phyloP scores from a whole-genome alignment of 768 basidiomycete species.

The Melanogaster broomeanus region DNA sequence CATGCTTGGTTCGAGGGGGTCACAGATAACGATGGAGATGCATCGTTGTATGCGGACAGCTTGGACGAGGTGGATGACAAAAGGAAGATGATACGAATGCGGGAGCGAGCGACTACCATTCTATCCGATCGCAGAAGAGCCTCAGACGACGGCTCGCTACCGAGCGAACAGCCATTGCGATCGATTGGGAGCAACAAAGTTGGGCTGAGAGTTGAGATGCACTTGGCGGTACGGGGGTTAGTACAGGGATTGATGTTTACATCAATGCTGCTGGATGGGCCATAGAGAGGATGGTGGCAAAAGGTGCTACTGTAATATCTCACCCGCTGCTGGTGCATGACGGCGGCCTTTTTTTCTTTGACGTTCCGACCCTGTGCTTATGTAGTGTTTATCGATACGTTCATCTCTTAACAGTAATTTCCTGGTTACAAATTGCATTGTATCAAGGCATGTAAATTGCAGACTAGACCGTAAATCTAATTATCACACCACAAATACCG shows the following conservation, averaged over 20 bases:
- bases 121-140: conserved; percentile 26
- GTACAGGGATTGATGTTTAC: conserved; percentile 1
- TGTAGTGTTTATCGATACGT: no score
- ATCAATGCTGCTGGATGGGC: neutral
- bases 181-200: no score
- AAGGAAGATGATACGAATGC: conserved; percentile 2
- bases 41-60: conserved; percentile 25
- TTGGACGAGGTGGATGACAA: conserved; percentile 6
- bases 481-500: no score
- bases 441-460: no score
- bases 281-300: conserved; percentile 32
- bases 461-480: no score
- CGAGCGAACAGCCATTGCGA: conserved; percentile 17
- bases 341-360: no score
- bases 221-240: neutral
- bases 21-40: conserved; percentile 14
- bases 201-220: conserved; percentile 1
- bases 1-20: neutral
- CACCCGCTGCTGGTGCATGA: conserved; percentile 15
- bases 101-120: conserved; percentile 30
- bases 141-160: conserved; percentile 25
- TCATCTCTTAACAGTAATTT: no score
- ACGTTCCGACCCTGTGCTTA: no score
- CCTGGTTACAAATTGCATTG: no score
- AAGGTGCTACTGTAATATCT: conserved; percentile 30